Evolutionary conservation across 2,329 filamentous ascomycete genomes (phyloP).

Genomic region (Claviceps sp.): DNA sequence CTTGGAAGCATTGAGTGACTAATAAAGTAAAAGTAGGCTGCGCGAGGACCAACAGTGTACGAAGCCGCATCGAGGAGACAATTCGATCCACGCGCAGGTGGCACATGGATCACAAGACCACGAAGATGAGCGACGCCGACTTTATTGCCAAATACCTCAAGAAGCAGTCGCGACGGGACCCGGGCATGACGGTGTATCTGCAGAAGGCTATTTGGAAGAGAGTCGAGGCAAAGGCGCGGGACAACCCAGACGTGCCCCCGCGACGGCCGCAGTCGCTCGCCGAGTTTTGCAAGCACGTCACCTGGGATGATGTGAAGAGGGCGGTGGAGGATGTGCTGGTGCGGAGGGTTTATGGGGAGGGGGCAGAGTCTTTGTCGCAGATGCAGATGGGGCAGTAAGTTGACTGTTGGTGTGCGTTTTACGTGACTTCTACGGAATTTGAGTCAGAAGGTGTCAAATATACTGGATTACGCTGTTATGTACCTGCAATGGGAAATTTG

Average conservation of each 20-base stretch:
- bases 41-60: constrained; percentile 3
- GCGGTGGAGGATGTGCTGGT: constrained; percentile 19
- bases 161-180: constrained; percentile 23
- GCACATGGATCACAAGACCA: constrained; percentile 25
- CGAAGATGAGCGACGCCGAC: constrained; percentile 14
- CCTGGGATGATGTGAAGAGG: constrained; percentile 22
- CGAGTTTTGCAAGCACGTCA: constrained; percentile 19
- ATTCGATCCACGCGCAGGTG: constrained; percentile 25
- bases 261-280: constrained; percentile 15
- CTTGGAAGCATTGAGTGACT: not conserved
- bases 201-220: constrained; percentile 18
- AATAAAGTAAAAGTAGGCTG: not conserved
- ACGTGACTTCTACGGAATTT: too few relatives aligned
- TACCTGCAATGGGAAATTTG: too few relatives aligned
- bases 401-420: not conserved
- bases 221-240: constrained; percentile 8
- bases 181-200: constrained; percentile 19
- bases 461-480: too few relatives aligned
- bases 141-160: constrained; percentile 21
- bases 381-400: constrained; percentile 1
- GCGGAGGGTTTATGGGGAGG: constrained; percentile 10
- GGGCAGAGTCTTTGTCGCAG: constrained; percentile 1
- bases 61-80: constrained; percentile 20
- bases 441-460: too few relatives aligned
- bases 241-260: not conserved